phyloP scores from a whole-genome alignment of 129 eudicot genomes.

The Flaveria robusta region DNA sequence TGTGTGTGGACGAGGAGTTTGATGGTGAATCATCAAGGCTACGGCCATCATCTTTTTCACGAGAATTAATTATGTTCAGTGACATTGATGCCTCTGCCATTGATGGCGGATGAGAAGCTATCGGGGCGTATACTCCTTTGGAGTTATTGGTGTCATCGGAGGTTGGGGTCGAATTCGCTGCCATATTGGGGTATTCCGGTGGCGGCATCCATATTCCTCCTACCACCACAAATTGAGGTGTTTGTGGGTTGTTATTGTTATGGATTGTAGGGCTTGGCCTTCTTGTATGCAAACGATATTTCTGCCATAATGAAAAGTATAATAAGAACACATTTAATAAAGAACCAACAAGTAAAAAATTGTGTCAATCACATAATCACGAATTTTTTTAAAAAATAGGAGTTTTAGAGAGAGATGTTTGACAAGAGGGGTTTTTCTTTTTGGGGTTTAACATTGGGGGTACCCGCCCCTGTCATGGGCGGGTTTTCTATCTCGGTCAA shows the following conservation, averaged over 20 bases:
- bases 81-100: not conserved
- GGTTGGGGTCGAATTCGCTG: conserved; percentile 34
- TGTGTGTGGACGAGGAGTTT: conserved; percentile 69
- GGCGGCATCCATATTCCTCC: conserved; percentile 98
- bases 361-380: no score
- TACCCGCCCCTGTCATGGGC: no score
- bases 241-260: conserved; percentile 51
- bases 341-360: not conserved
- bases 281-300: conserved; percentile 86
- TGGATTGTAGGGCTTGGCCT: conserved; percentile 68
- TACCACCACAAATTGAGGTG: conserved; percentile 93
- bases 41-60: conserved; percentile 37
- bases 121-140: conserved; percentile 65
- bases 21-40: conserved; percentile 54
- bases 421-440: no score
- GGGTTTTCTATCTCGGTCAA: no score
- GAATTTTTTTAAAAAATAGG: no score
- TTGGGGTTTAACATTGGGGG: no score
- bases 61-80: conserved; percentile 39
- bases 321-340: not conserved
- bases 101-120: conserved; percentile 50
- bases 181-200: conserved; percentile 54
- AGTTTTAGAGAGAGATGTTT: no score
- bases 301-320: conserved; percentile 38
- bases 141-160: conserved; percentile 52